Evolutionary conservation across 768 basidiomycete genomes (phyloP).

Genomic region (Mycena polygramma): DNA sequence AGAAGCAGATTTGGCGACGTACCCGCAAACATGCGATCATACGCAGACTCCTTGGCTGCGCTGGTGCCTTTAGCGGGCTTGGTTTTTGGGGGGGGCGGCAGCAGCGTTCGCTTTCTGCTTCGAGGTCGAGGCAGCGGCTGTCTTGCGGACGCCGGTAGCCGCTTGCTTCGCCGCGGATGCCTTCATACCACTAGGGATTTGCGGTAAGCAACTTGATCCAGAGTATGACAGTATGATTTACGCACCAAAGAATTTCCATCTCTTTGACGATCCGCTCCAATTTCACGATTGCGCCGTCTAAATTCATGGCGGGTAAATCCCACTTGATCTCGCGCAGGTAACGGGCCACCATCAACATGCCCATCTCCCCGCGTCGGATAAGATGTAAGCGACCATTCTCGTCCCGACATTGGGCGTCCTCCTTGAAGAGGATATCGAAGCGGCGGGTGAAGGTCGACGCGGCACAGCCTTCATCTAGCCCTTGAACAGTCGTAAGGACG

Average conservation of each 20-base stretch:
- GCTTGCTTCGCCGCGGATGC: neutral
- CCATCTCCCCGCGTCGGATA: slow-evolving; percentile 14
- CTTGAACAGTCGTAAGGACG: slow-evolving; percentile 18
- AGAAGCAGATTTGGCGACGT: neutral
- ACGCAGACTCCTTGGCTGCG: neutral
- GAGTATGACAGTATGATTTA: neutral
- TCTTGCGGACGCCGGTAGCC: neutral
- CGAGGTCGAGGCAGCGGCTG: neutral
- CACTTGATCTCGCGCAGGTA: slow-evolving; percentile 18
- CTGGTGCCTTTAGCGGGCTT: neutral
- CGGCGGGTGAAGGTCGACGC: slow-evolving; percentile 18
- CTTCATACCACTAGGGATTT: neutral
- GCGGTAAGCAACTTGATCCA: too few species aligned
- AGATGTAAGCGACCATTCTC: slow-evolving; percentile 11
- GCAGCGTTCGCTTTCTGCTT: neutral
- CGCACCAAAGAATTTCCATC: slow-evolving; percentile 21
- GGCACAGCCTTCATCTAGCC: neutral
- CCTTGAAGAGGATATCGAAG: slow-evolving; percentile 23
- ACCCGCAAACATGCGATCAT: neutral
- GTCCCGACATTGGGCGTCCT: slow-evolving; percentile 5
- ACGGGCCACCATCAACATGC: slow-evolving; percentile 1
- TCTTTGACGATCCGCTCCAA: slow-evolving; percentile 7
- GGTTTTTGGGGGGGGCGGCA: too few species aligned
- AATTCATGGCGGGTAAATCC: neutral
- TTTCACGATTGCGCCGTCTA: slow-evolving; percentile 1